Evolutionary conservation across 106 monocot genomes (phyloP), one percentile per base, ranked within the genome.

Genomic region (Alisma plantagoaquatica): DNA sequence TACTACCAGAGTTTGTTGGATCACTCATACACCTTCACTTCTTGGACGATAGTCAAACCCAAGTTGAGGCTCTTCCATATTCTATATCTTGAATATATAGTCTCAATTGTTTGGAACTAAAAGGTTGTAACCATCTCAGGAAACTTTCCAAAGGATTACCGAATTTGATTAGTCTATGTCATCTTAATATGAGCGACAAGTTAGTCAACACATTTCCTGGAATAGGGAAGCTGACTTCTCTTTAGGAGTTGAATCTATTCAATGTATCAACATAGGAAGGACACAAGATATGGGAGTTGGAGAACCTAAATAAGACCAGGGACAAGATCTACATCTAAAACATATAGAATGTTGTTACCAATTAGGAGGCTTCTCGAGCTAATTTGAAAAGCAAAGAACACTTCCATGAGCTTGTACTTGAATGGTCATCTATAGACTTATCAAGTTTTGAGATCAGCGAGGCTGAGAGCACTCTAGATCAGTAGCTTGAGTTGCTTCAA

Each of bases 91-190:
- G 10, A 2, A 3, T 49, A 0, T 49, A 49, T 11, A 18, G 25
- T 16, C 48, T 49, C 22, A 16, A 21, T 18, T 23, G 11, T 3
- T 1, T 49, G 22, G 4, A 4, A 1, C 10, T 49, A 23, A 4
- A 23, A 23, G 48, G n/a, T 10, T 49, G 48, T 49, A 11, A 2
- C 10, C 2, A 23, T 10, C 22, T 49, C 18, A 21, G 1, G 3
- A 49, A 3, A 18, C 22, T 49, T 10, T 24, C 48, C 10, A 19
- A 49, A 49, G 25, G 1, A 7, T 22, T 68, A 2, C 50, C 51
- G 2, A 44, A 54, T 10, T 30, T 70, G 19, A 46, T 70, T 17
- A 61, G 35, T 43, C 12, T 61, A n/a, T 53, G 61, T 6, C 61
- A 70, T 48, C 46, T 70, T 12, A 54, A 61, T 33, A 46, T 51